Evolutionary conservation across 2,329 filamentous ascomycete genomes (phyloP).

Genomic region (Arachnomyces sp.): DNA sequence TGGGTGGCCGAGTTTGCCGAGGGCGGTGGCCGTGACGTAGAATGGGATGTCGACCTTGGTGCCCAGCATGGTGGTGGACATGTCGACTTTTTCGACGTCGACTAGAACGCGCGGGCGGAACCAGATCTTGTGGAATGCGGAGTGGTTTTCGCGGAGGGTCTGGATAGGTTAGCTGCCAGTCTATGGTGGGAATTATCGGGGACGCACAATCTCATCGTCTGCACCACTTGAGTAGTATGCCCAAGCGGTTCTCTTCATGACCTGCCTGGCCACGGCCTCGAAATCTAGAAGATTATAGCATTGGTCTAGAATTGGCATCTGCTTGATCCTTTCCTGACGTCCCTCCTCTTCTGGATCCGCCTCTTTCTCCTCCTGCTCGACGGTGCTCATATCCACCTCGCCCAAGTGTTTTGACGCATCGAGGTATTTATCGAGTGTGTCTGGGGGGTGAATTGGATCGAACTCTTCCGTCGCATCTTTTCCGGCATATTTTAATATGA

Average conservation of each 20-base stretch:
- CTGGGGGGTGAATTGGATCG: conserved; percentile 80
- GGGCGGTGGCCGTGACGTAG: conserved; percentile 91
- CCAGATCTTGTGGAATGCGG: conserved; percentile 94
- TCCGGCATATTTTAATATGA: conserved; percentile 93
- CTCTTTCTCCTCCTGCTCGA: conserved; percentile 57
- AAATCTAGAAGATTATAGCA: conserved; percentile 96
- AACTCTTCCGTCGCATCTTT: conserved; percentile 91
- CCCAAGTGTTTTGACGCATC: conserved; percentile 79
- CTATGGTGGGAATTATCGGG: neutral
- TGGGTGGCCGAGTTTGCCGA: conserved; percentile 87
- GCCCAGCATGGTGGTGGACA: conserved; percentile 88
- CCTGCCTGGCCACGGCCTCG: conserved; percentile 76
- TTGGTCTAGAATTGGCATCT: conserved; percentile 72
- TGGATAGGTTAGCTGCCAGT: conserved; percentile 26
- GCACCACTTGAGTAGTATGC: conserved; percentile 94
- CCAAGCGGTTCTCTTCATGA: conserved; percentile 97
- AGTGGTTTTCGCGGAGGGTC: conserved; percentile 93
- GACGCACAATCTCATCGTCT: conserved; percentile 71
- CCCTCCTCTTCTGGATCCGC: conserved; percentile 63
- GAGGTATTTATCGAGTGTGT: conserved; percentile 76
- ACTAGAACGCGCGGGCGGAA: conserved; percentile 85
- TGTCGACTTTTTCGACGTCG: conserved; percentile 80
- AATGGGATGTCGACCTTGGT: conserved; percentile 77
- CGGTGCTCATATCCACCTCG: conserved; percentile 78
- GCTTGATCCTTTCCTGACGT: conserved; percentile 62